Conservation (phyloP, 2,329 filamentous ascomycete genomes). For the Neonectria faginata region DNA sequence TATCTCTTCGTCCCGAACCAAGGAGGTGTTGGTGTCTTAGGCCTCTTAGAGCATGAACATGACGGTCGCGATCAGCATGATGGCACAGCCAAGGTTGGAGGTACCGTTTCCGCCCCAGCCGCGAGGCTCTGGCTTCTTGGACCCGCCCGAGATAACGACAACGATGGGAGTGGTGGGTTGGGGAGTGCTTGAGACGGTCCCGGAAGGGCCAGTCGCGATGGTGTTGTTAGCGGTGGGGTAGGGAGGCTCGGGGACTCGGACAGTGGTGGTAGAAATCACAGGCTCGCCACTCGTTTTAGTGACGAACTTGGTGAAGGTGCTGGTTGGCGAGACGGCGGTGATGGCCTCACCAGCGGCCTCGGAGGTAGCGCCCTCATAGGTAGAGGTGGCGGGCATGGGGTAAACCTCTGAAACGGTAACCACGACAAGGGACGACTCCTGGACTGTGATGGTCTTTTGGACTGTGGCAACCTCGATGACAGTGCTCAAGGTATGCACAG, state of each 20-base stretch:
- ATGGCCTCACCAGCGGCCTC: constrained; percentile 41
- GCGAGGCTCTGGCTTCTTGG: constrained; percentile 49
- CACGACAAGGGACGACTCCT: constrained; percentile 36
- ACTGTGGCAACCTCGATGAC: constrained; percentile 45
- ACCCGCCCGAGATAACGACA: constrained; percentile 47
- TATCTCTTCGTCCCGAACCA: background rate
- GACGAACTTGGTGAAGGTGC: constrained; percentile 48
- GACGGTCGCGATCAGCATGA: constrained; percentile 52
- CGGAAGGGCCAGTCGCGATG: constrained; percentile 36
- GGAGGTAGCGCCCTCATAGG: background rate
- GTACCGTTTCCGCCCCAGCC: constrained; percentile 47
- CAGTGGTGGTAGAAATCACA: constrained; percentile 49
- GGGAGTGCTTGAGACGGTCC: constrained; percentile 41
- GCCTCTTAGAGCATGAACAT: constrained; percentile 49
- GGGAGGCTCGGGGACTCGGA: constrained; percentile 45
- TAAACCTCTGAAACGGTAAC: constrained; percentile 42
- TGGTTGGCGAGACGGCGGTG: constrained; percentile 38
- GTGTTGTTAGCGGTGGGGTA: constrained; percentile 50
- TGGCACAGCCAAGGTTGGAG: constrained; percentile 50
- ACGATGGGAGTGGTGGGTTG: constrained; percentile 43
- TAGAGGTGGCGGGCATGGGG: background rate
- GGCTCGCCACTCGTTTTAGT: constrained; percentile 48
- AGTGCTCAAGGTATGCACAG: constrained; percentile 35
- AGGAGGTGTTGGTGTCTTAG: background rate
- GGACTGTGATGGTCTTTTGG: constrained; percentile 43